Evolutionary conservation across 2,329 filamentous ascomycete genomes (phyloP), one percentile per base, ranked within the genome.

Genomic region (Calonectria hongkongensis): DNA sequence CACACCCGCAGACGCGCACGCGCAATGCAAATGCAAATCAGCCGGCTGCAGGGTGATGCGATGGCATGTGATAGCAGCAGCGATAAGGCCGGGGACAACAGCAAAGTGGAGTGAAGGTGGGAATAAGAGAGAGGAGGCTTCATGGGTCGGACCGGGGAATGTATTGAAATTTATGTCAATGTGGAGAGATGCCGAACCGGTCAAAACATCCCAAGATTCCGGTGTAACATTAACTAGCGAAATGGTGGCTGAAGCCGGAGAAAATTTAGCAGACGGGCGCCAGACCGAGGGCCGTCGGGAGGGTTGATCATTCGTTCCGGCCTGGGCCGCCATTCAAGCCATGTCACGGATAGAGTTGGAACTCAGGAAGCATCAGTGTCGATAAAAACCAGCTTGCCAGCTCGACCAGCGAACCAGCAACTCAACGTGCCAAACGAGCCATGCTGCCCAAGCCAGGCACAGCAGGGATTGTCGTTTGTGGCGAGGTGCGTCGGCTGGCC

Each of bases 61-160:
- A 69, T 71, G 73, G 70, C 78, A 79, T 79, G 78, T 79, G 78
- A 79, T 69, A 67, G 41, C 54, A 39, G 51, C 28, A 39, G 51
- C 28, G 63, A 71, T 56, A 77, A 74, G 71, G 54, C 43, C 45
- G 47, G 66, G 65, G 48, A 36, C 47, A 30, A 43, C 45, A 48
- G 56, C 33, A 63, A 45, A 60, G 64, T 67, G 58, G 70, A 68
- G 69, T 41, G 70, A 50, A 48, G 54, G 58, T 54, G 47, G 65
- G 64, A 54, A 62, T 51, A 41, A 62, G 66, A 51, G 71, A 66
- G 66, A 62, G 51, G 62, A 51, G 50, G 69, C 54, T 58, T 67
- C 66, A 39, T 60, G 66, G 39, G 68, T 50, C 30, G 65, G 56
- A 62, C 75, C 39, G 56, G 56, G 36, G 68, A 64, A 56, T 67